phyloP scores from a whole-genome alignment of 306 rosid genomes.

The Erythrophleum fordii region DNA sequence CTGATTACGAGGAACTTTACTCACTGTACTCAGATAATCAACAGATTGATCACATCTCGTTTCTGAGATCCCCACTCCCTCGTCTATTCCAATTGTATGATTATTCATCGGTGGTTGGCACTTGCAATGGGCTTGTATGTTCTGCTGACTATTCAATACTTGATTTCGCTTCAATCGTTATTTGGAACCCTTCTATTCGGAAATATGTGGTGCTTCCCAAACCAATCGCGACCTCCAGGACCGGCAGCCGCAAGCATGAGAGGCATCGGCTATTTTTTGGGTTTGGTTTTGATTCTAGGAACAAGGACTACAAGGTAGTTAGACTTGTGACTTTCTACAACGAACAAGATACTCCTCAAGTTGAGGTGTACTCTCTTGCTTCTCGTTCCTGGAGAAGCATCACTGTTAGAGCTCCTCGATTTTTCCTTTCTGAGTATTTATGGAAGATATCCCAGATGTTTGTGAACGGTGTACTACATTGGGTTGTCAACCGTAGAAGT shows the following conservation, averaged over 20 bases:
- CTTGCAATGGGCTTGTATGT: too few species aligned
- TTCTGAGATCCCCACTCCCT: not conserved
- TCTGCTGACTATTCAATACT: not conserved
- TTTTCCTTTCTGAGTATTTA: not conserved
- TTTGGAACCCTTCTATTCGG: not conserved
- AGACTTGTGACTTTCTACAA: not conserved
- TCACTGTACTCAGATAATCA: not conserved
- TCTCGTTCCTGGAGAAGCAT: not conserved
- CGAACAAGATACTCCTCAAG: not conserved
- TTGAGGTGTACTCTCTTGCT: not conserved
- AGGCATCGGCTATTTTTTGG: not conserved
- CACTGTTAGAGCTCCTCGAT: not conserved
- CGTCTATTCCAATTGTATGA: not conserved
- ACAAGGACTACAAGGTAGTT: not conserved
- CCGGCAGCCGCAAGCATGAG: not conserved
- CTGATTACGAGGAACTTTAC: not conserved
- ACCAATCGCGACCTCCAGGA: not conserved
- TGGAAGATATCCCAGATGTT: not conserved
- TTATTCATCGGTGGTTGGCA: not conserved
- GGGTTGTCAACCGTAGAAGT: not conserved
- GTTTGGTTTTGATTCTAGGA: slow-evolving; percentile 2
- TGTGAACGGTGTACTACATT: not conserved
- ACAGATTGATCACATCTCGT: not conserved
- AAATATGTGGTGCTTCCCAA: not conserved
- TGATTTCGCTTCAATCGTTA: not conserved